Base-by-base conservation (phyloP, 164 flowering plant species). In the Umbilicus rupestris region DNA sequence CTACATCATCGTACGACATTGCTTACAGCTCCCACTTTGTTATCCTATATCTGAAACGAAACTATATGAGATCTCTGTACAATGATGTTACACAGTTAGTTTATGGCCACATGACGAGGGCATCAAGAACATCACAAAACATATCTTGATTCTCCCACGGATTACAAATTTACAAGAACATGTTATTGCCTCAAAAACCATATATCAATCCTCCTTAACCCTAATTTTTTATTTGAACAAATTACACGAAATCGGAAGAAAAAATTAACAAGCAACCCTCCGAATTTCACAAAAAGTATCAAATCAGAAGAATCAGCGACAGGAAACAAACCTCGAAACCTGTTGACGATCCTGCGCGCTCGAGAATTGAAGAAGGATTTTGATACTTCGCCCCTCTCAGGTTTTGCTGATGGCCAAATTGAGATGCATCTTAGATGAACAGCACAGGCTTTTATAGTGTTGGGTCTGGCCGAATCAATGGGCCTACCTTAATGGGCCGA, bases 1-100 rank as follows among this genome's bases (percentile, higher is more conserved):
- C 98, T 39, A 92, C 96, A 57, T 93, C 98, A 73, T 93, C 98
- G 85, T 93, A 90, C 73, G 98, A 90, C 96, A 92, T 92, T 76
- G 65, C 71, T 62, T 22, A 52, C 12, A 41, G 16, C 44, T 41
- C 10, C 44, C 6, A 33, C 37, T 33, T 33, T 35, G 37, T 35
- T 35, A 35, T 35, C 37, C 37, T 35, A 35, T 35, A 5, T 7
- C 37, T n/a, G n/a, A n/a, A 35, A 35, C 7, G 12, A 3, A 41
- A 41, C 15, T 41, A 14, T 0, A 41, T 41, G 44, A 9, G 10
- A 10, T 14, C 12, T 9, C 44, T 41, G 44, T 41, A 41, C 44
- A 41, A 10, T 41, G 0, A 41, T 41, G 44, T 41, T 41, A 41
- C 7, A 41, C 44, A 41, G 10, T 41, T 12, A 41, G 44, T 41